Evolutionary conservation across 371 early-diverging fungal genomes (phyloP), one percentile per base, ranked within the genome.

Genomic region (Apophysomyces variabilis): DNA sequence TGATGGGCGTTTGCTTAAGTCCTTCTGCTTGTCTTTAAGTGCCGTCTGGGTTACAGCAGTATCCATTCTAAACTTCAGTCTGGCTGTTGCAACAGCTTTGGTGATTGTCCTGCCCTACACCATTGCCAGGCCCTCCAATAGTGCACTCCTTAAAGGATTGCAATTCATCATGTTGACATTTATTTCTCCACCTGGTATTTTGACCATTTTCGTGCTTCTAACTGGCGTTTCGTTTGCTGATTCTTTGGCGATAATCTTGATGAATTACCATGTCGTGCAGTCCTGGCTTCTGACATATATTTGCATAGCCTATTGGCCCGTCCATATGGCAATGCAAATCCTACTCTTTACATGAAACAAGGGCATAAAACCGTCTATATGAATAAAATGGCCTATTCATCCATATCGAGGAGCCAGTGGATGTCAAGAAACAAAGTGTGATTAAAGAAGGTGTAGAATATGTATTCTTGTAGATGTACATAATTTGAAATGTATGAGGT

Each of bases 11-110:
- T 72, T 85, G 18, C 85, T 96, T 41, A 94, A 93, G 71, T 88
- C 88, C 3, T 74, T 93, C 18, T 83, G 86, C 21, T 80, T 90
- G 39, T 83, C 89, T 14, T 77, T 89, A 56, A 84, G 92, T 37
- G 94, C 92, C 4, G 72, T 90, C 43, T 73, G 82, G 13, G 82
- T 95, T n/a, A 85, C 93, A 6, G 89, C 90, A 0, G 78, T 94
- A 1, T 88, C 95, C 1, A 87, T 91, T 13, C 82, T 93, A 61
- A 97, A 97, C 76, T 94, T 94, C 62, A 91, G 91, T 66, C 71
- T 96, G 47, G 91, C 95, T 0, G 85, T 95, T 0, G 79, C 82
- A 9, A 79, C 92, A 14, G 94, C 92, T 44, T 67, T 90, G 9
- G 67, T 90, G 26, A 80, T 87, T 14, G 88, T 90, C 3, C 73